Evolutionary conservation across 2,329 filamentous ascomycete genomes (phyloP), one percentile per base, ranked within the genome.

Genomic region (Rhinocladiella mackenziei): DNA sequence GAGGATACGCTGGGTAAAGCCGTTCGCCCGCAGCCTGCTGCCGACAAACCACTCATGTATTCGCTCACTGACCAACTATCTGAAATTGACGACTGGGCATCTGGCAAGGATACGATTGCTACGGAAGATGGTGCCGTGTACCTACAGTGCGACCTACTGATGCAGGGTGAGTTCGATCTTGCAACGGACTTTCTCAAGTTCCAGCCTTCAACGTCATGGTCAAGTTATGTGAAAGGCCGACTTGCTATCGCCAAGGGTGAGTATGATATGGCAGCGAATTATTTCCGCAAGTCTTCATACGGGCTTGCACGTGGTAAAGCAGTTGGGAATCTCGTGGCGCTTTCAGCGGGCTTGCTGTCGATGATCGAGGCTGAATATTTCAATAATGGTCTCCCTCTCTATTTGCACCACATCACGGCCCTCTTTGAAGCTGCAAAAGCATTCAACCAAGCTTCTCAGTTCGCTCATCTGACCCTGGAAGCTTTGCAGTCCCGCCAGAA

Each of bases 401-500:
- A 96, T 67, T 94, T 94, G 64, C 80, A 83, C 30, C 92, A 98
- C 62, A 78, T 97, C 38, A 77, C 89, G 9, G 75, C 80, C 14
- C 74, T 98, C 1, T 97, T 86, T 60, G 89, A 96, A 62, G 78
- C 78, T 56, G 77, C 80, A 31, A 84, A 83, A 55, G 81, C 83
- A 0, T 86, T 86, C 63, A 84, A 86, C 1, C 86, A 84, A 58
- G 86, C 94, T 29, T 78, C 88, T 4, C 86, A 94, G 54, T 96
- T 95, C 69, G 82, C 86, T 28, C 77, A 80, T 28, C 70, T 89
- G 17, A 82, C 86, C 4, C 70, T 94, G 30, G 81, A 87, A 57
- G 84, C 86, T 22, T 54, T 69, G 25, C 59, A 62, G 22, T 59
- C 62, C 15, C 60, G 64, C 45, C 51, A 57, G 11, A 58, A 57